Base-by-base conservation (phyloP, 805 yeast species). In the Candida stauntonica region DNA sequence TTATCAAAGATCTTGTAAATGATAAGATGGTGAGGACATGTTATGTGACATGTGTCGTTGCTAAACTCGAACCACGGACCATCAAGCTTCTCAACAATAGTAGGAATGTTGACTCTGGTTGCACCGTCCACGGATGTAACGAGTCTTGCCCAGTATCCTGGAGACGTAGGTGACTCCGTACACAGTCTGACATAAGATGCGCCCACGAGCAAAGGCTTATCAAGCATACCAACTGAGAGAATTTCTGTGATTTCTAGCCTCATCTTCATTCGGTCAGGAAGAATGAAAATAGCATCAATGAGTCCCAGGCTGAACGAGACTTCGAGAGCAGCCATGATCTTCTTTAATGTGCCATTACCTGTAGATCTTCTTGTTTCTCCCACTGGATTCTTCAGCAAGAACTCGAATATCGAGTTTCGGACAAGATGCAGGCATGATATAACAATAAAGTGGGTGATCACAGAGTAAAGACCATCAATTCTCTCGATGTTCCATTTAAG, bases 1-100 rank as follows among this genome's bases (percentile, higher is more conserved):
- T 84, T 84, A 51, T 89, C 96, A 51, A 89, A 77, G n/a, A 89
- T 72, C 17, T 79, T 73, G 61, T 85, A 86, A 38, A 86, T 77
- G 36, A 84, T 68, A 54, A 85, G 85, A 38, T 78, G 77, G 57
- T 81, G 76, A 0, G 97, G 96, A 35, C 87, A 67, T 17, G 67
- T 66, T 31, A 81, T 55, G 38, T 79, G 71, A 48, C 76, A 65
- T 41, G 66, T 35, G 52, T 66, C 53, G 62, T 66, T 51, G 52
- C 57, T 48, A 51, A 66, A 33, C 61, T 61, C 30, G 62, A 62
- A 65, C 70, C 75, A 50, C 51, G 48, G 38, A 6, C 46, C 44
- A 2, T 44, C 43, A 5, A 49, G 45, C 23, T 58, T 61, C 2
- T 47, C 42, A 6, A 54, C 26, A 4, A 66, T 50, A 16, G 62